These are phyloP conservation scores for Bisporella sp. DNA, from an alignment of 2,329 filamentous ascomycete species.

Conservation along the genomic window DNA sequence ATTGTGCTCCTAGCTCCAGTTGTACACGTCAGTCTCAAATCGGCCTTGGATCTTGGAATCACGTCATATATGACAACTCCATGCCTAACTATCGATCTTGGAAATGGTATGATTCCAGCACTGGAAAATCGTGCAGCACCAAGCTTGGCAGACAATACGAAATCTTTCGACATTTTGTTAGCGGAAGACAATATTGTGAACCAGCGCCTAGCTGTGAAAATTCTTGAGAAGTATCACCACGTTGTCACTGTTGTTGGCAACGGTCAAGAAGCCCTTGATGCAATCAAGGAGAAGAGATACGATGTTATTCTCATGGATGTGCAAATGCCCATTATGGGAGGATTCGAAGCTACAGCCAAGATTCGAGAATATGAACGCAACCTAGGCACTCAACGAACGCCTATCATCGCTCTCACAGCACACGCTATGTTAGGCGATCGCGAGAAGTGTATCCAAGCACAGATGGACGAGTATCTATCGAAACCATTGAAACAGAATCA, in stretches of 20 bases:
- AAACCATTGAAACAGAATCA: constrained; percentile 96
- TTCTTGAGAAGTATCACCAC: constrained; percentile 93
- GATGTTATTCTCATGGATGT: constrained; percentile 99
- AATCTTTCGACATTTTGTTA: constrained; percentile 89
- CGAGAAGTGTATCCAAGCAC: constrained; percentile 95
- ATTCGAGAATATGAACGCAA: constrained; percentile 91
- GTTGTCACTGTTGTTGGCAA: constrained; percentile 91
- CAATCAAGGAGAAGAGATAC: constrained; percentile 86
- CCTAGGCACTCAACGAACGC: constrained; percentile 73
- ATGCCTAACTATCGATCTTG: constrained; percentile 86
- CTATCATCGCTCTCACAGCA: constrained; percentile 93
- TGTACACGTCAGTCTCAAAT: constrained; percentile 88
- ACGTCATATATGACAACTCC: constrained; percentile 99
- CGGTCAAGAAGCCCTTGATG: constrained; percentile 84
- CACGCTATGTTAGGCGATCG: constrained; percentile 98
- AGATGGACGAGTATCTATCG: constrained; percentile 98
- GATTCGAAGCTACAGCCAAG: constrained; percentile 94
- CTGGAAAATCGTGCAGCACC: constrained; percentile 90
- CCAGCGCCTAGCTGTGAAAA: constrained; percentile 91
- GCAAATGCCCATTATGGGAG: constrained; percentile 99
- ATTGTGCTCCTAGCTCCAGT: constrained; percentile 86
- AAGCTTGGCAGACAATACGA: constrained; percentile 85
- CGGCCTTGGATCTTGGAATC: constrained; percentile 87
- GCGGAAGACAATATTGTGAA: constrained; percentile 98
- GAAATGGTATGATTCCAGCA: constrained; percentile 92